Base-by-base conservation (phyloP, 2,329 filamentous ascomycete genomes). In the Fusarium dimerum region DNA sequence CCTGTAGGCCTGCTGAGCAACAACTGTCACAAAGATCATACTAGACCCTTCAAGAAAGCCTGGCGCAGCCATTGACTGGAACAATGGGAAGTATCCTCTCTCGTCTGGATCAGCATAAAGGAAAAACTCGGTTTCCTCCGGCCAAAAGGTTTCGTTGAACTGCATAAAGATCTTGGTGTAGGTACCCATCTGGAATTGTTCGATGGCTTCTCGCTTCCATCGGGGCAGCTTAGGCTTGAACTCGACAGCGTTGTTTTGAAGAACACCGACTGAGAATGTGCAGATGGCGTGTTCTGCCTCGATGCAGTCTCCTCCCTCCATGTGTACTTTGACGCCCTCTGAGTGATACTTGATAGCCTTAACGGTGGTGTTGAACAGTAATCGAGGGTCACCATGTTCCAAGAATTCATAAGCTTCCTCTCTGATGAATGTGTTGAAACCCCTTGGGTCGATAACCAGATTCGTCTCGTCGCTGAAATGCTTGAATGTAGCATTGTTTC, bases 121-220 rank as follows among this genome's bases (percentile, higher is more conserved):
- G 51, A 78, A 74, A 57, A 68, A 79, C 57, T 79, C 68, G 0
- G 66, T 72, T 15, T 75, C 68, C 1, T 70, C 63, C 0, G 60
- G 73, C 87, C 86, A 89, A 68, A 89, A 90, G 0, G 83, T 80
- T 49, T 84, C 74, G 54, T 84, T 75, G 69, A 89, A 89, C 56
- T 88, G 86, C 54, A 87, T 72, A 70, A 89, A 89, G 55, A 89
- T 82, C 66, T 90, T 90, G 47, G 85, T 89, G 70, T 89, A 90
- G 0, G 85, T 88, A 7, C 82, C 86, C 81, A 89, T 88, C 55
- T 77, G 74, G 66, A 88, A 88, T 38, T 79, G 83, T 3, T 81
- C 77, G 47, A 89, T 86, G 0, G 83, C 81, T 3, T 76, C 77
- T 13, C 78, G 73, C 68, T 90, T 89, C 86, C 85, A 89, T 3